Conservation (phyloP, 805 yeast species). For the Kodamaea kakaduensis region DNA sequence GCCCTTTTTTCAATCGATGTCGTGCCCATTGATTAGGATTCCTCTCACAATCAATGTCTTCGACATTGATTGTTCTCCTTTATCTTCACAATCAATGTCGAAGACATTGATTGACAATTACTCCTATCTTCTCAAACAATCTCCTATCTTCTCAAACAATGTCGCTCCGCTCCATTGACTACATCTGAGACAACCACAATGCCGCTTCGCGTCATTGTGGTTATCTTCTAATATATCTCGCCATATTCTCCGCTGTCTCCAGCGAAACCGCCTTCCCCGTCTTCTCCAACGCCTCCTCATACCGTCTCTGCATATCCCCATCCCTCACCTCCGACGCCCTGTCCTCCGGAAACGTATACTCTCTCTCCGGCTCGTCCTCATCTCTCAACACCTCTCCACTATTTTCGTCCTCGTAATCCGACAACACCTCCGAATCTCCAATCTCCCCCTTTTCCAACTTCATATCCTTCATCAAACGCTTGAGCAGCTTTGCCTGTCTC, state of each 20-base stretch:
- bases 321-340: slow-evolving; percentile 58
- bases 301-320: slow-evolving; percentile 58
- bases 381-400: slow-evolving; percentile 47
- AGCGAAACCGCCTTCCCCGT: slow-evolving; percentile 60
- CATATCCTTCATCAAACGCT: slow-evolving; percentile 78
- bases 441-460: slow-evolving; percentile 48
- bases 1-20: too few relatives aligned
- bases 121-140: too few relatives aligned
- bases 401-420: slow-evolving; percentile 45
- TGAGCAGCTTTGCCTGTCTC: slow-evolving; percentile 67
- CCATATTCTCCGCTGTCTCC: slow-evolving; percentile 68
- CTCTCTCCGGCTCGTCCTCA: slow-evolving; percentile 49
- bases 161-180: too few relatives aligned
- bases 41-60: too few relatives aligned
- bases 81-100: too few relatives aligned
- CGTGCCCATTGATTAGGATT: too few relatives aligned
- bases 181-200: too few relatives aligned
- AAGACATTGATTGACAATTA: too few relatives aligned
- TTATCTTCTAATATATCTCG: slow-evolving; percentile 53
- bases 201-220: too few relatives aligned
- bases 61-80: too few relatives aligned
- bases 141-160: too few relatives aligned
- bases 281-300: slow-evolving; percentile 66
- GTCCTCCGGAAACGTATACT: slow-evolving; percentile 68
- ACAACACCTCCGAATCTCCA: slow-evolving; percentile 44